phyloP scores from a whole-genome alignment of 768 basidiomycete species.

The Russula earlei region DNA sequence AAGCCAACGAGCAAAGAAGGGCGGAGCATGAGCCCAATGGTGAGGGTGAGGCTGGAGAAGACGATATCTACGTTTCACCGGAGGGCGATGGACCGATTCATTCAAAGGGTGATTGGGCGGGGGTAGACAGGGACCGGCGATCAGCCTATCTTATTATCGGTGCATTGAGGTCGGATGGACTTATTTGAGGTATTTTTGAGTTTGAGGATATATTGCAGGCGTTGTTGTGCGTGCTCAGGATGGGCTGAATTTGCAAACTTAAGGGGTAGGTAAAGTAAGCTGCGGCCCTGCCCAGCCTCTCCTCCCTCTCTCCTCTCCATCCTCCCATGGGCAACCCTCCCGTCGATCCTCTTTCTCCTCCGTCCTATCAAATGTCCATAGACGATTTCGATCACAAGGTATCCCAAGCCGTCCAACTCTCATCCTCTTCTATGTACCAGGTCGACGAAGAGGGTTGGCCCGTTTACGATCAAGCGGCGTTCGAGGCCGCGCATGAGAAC shows the following conservation, averaged over 20 bases:
- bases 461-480: constrained; percentile 10
- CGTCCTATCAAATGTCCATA: constrained; percentile 16
- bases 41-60: constrained; percentile 23
- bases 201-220: too few relatives aligned
- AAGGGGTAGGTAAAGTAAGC: too few relatives aligned
- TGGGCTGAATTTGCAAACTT: neutral
- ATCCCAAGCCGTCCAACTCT: neutral
- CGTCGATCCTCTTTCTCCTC: constrained; percentile 3
- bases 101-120: constrained; percentile 61
- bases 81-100: constrained; percentile 43
- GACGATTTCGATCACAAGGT: constrained; percentile 14
- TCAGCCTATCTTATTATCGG: constrained; percentile 76
- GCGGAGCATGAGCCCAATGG: constrained; percentile 21
- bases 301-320: neutral
- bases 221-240: too few relatives aligned
- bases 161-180: constrained; percentile 61
- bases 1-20: constrained; percentile 40
- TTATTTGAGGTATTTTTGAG: too few relatives aligned
- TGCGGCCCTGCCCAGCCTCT: neutral
- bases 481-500: constrained; percentile 8
- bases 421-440: neutral
- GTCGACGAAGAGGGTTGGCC: constrained; percentile 15
- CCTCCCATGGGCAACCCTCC: neutral
- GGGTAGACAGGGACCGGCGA: constrained; percentile 67
- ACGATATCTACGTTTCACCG: constrained; percentile 55